Conservation (phyloP, 495 filamentous ascomycete species). For the Ascodesmis nigricans region DNA sequence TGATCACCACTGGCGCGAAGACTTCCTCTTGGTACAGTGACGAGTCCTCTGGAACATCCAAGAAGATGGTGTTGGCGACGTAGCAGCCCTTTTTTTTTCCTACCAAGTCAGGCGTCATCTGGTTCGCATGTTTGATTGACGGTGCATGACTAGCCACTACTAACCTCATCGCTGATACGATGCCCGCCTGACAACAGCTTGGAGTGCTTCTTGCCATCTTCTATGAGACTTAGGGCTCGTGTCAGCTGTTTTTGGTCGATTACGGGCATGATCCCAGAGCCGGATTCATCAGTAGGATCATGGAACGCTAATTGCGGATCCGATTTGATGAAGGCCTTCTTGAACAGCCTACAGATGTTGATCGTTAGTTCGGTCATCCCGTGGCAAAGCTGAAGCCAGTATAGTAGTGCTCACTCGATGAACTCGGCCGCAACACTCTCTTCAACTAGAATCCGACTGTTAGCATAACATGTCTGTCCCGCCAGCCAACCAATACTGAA, state of each 20-base stretch:
- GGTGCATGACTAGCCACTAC: slow-evolving; percentile 1
- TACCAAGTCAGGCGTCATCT: neutral
- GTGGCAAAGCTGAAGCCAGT: neutral
- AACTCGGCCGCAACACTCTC: slow-evolving; percentile 4
- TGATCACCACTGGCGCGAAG: slow-evolving; percentile 59
- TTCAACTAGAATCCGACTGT: slow-evolving; percentile 3
- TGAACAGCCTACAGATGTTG: neutral
- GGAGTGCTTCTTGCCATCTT: slow-evolving; percentile 3
- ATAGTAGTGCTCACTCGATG: slow-evolving; percentile 3
- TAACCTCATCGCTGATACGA: slow-evolving; percentile 9
- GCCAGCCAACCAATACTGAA: slow-evolving; percentile 3
- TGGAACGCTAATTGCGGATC: neutral
- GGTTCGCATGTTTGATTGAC: neutral
- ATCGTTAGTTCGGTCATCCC: neutral
- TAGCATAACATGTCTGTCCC: slow-evolving; percentile 10
- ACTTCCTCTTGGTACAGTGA: slow-evolving; percentile 55
- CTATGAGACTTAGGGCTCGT: slow-evolving; percentile 3
- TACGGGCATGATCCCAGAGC: slow-evolving; percentile 3
- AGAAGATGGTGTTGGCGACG: slow-evolving; percentile 52
- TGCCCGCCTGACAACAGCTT: slow-evolving; percentile 5
- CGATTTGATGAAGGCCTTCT: neutral
- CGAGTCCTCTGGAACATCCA: slow-evolving; percentile 47
- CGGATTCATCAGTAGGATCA: neutral
- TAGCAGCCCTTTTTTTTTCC: slow-evolving; percentile 36
- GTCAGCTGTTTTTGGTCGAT: slow-evolving; percentile 5